A percentile compares a stretch with the other conserved stretches of the same genome.
Conservation (phyloP, 805 yeast species). For the Candida maesae region DNA sequence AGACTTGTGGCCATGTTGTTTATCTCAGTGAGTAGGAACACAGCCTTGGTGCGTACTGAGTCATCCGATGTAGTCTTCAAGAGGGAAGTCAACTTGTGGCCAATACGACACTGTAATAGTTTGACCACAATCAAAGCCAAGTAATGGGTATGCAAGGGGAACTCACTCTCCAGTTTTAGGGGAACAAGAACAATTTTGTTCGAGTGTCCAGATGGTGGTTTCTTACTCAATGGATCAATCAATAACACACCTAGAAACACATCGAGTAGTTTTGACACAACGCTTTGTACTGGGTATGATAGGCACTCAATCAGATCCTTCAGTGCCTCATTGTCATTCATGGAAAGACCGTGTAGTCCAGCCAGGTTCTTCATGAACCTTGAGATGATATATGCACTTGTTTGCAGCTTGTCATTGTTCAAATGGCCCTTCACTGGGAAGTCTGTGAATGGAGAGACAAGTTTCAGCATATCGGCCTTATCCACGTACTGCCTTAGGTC, state of each 20-base stretch:
- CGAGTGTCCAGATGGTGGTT: slow-evolving; percentile 5
- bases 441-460: slow-evolving; percentile 72
- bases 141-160: slow-evolving; percentile 54
- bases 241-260: slow-evolving; percentile 65
- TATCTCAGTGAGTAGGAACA: slow-evolving; percentile 61
- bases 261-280: slow-evolving; percentile 65
- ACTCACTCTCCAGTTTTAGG: slow-evolving; percentile 38
- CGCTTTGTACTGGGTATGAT: slow-evolving; percentile 47
- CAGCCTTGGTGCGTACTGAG: slow-evolving; percentile 52
- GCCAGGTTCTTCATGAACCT: slow-evolving; percentile 66
- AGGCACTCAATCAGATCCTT: slow-evolving; percentile 59
- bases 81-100: slow-evolving; percentile 42
- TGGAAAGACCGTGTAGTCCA: slow-evolving; percentile 66
- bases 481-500: slow-evolving; percentile 47
- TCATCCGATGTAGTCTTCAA: slow-evolving; percentile 41
- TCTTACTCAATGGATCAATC: slow-evolving; percentile 45
- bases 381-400: slow-evolving; percentile 55
- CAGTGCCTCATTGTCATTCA: slow-evolving; percentile 52
- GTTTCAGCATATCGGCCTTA: slow-evolving; percentile 57
- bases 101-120: slow-evolving; percentile 53
- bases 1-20: slow-evolving; percentile 48
- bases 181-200: slow-evolving; percentile 23
- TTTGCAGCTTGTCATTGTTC: slow-evolving; percentile 53
- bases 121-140: slow-evolving; percentile 56
- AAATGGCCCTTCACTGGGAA: slow-evolving; percentile 45